Percentiles rank a stretch among this genome's conserved stretches.
These are phyloP conservation scores for Reticulascus tulasneorum DNA, from an alignment of 2,329 filamentous ascomycete genomes.

Conservation along the genomic window DNA sequence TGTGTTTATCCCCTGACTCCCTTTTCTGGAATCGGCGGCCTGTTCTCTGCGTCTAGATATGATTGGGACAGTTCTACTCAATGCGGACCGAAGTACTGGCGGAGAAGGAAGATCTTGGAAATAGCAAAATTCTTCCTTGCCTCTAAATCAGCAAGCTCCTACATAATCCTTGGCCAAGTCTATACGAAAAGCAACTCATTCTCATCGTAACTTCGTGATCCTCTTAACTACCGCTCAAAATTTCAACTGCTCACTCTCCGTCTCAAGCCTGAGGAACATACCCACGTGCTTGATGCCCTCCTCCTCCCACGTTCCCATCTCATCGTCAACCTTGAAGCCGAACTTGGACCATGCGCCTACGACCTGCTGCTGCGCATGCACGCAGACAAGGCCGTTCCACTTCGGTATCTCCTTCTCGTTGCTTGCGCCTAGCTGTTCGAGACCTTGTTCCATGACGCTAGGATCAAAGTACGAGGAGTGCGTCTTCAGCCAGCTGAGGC, in stretches of 20 bases:
- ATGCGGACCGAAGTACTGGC: no score
- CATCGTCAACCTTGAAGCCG: constrained; percentile 71
- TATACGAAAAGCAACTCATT: no score
- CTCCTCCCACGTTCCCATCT: constrained; percentile 74
- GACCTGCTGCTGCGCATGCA: constrained; percentile 72
- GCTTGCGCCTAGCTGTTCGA: constrained; percentile 38
- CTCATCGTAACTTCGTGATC: no score
- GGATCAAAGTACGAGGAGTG: constrained; percentile 56
- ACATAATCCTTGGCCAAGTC: no score
- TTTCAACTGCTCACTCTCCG: constrained; percentile 20
- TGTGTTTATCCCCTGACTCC: no score
- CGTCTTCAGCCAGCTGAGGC: constrained; percentile 61
- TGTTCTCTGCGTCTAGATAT: no score
- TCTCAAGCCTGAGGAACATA: constrained; percentile 61
- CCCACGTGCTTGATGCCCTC: constrained; percentile 82
- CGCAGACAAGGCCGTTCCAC: constrained; percentile 61
- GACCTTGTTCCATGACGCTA: constrained; percentile 38
- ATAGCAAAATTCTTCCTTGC: no score
- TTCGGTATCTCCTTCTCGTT: constrained; percentile 39
- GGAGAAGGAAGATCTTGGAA: no score
- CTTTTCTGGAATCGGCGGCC: no score
- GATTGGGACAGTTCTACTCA: no score
- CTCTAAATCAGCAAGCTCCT: no score
- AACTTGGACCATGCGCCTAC: constrained; percentile 63
- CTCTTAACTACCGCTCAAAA: no score